Conservation (phyloP, 257 asterid genomes). For the Rehmannia glutinosa region DNA sequence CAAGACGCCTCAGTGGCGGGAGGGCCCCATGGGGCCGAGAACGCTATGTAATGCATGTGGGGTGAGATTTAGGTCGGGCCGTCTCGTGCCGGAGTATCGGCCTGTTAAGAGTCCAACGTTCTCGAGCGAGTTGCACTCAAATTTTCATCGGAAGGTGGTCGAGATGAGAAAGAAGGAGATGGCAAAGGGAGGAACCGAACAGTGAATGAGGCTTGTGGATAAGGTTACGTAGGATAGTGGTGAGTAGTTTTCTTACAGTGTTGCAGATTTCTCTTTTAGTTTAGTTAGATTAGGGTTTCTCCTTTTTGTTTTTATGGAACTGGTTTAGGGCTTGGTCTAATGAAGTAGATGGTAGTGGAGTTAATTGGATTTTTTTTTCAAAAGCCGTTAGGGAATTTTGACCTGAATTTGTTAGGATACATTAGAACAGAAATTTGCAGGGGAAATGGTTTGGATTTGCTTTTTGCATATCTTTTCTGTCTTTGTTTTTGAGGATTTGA, state of each 20-base stretch:
- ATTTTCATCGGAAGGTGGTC: constrained; percentile 61
- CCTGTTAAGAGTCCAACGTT: constrained; percentile 69
- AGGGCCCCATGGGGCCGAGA: constrained; percentile 68
- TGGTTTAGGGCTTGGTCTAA: constrained; percentile 11
- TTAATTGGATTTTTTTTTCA: constrained; percentile 12
- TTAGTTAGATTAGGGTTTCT: constrained; percentile 35
- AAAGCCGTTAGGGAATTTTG: constrained; percentile 34
- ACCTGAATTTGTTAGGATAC: constrained; percentile 22
- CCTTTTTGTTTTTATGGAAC: constrained; percentile 17
- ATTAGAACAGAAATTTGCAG: constrained; percentile 13
- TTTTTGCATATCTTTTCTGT: not conserved
- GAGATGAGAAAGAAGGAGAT: constrained; percentile 64
- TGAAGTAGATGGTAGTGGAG: constrained; percentile 16
- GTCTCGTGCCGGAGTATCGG: constrained; percentile 70
- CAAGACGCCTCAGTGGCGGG: constrained; percentile 76
- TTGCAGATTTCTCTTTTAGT: not conserved
- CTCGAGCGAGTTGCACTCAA: constrained; percentile 48
- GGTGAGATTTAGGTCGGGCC: constrained; percentile 67
- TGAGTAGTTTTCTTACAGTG: constrained; percentile 19
- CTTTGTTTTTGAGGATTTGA: not conserved
- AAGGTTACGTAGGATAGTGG: constrained; percentile 45
- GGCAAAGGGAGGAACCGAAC: constrained; percentile 16
- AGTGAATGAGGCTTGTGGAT: constrained; percentile 33
- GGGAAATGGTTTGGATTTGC: not conserved
- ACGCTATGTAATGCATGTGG: constrained; percentile 79